Evolutionary conservation across 257 asterid genomes (phyloP), one percentile per base, ranked within the genome.

Genomic region (Nicotiana undulata): DNA sequence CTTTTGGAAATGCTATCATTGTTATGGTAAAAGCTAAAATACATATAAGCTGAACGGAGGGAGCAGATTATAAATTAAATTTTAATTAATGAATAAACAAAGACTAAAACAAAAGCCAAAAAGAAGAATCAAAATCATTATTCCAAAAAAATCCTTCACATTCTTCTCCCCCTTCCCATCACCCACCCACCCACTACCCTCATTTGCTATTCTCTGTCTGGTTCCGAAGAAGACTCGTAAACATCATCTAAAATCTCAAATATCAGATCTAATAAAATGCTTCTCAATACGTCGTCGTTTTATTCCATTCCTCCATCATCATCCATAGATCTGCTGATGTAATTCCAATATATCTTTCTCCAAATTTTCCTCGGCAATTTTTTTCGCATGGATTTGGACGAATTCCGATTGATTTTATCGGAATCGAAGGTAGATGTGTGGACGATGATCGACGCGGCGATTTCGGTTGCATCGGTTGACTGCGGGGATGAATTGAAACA

Each of bases 401-500:
- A 90, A 60, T 80, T 96, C 51, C 92, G 97, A 6, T 63, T 86
- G 86, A 86, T 96, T 82, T 72, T 94, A 63, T 90, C 95, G 76
- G 84, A 88, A 84, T 89, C 99, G 20, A 86, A 90, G 26, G 91
- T 86, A 40, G 97, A 90, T 29, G 87, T 96, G 4, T 96, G 99
- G 99, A 74, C 89, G 55, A 49, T 96, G 83, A 94, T 96, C 28
- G 96, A 91, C 8, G 82, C 98, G 68, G 99, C 99, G 82, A 91
- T 96, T 65, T 80, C 85, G 74, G 92, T 96, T 68, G 99, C 98
- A 28, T 58, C 89, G 63, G 52, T 88, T 52, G 99, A 96, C 85
- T 87, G 82, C 86, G 84, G 86, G 60, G 92, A 89, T 2, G 98
- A 94, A 12, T 76, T 96, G 86, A 94, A 89, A 79, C 83, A 86